A percentile compares a stretch with the other conserved stretches of the same genome.
Evolutionary conservation across 768 basidiomycete species (phyloP).

Genomic region (Cyathus striatus): DNA sequence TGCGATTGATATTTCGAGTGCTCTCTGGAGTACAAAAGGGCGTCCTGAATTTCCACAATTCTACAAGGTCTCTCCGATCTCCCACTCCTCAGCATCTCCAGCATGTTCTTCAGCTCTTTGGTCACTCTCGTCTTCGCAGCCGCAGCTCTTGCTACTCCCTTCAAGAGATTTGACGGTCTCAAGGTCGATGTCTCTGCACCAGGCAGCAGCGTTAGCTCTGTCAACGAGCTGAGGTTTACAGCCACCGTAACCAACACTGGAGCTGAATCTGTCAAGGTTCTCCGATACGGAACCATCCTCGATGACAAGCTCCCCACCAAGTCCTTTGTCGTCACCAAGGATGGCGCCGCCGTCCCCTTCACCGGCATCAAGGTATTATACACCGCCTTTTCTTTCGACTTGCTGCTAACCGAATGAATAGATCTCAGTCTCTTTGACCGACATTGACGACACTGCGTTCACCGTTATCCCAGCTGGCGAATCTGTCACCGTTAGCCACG

Average conservation of each 20-base stretch:
- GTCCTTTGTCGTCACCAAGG: conserved; percentile 37
- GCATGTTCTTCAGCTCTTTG: conserved; percentile 22
- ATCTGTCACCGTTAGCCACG: conserved; percentile 31
- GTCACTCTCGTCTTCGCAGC: conserved; percentile 21
- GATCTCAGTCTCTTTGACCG: conserved; percentile 29
- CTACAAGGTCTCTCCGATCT: conserved; percentile 1
- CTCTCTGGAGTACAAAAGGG: not conserved
- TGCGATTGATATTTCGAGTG: not conserved
- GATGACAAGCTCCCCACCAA: conserved; percentile 36
- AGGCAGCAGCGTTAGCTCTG: conserved; percentile 23
- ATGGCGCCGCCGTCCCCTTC: conserved; percentile 31
- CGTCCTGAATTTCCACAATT: not conserved
- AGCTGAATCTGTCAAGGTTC: conserved; percentile 31
- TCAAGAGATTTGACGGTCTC: conserved; percentile 24
- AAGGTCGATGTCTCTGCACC: conserved; percentile 23
- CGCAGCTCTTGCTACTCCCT: conserved; percentile 22
- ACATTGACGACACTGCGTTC: conserved; percentile 34
- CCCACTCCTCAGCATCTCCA: not conserved
- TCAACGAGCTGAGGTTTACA: conserved; percentile 33
- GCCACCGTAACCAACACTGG: conserved; percentile 38
- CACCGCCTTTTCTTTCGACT: not conserved
- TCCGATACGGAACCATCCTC: conserved; percentile 43
- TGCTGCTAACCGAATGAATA: conserved; percentile 6
- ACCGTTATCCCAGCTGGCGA: conserved; percentile 33
- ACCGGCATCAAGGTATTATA: conserved; percentile 34